Evolutionary conservation across 805 yeast genomes (phyloP).

Genomic region (Barnettozyma sp.): DNA sequence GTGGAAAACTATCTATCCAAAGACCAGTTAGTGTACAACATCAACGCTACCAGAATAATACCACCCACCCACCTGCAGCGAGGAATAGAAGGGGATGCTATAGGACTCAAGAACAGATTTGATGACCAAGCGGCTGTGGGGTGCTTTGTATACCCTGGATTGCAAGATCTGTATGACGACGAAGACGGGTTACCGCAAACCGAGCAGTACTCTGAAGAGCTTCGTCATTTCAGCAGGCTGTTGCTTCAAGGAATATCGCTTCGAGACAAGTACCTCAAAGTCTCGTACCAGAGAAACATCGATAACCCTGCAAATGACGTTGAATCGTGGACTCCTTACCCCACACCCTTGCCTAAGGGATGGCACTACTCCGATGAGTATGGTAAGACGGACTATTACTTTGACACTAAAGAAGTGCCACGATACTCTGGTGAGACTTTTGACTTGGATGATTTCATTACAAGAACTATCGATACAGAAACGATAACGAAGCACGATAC

Average conservation of each 20-base stretch:
- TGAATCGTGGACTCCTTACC: slow-evolving; percentile 69
- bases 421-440: slow-evolving; percentile 33
- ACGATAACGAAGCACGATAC: neutral
- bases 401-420: slow-evolving; percentile 18
- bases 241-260: slow-evolving; percentile 32
- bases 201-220: slow-evolving; percentile 10
- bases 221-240: slow-evolving; percentile 11
- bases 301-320: slow-evolving; percentile 64
- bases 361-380: slow-evolving; percentile 33
- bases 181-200: slow-evolving; percentile 10
- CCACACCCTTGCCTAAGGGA: slow-evolving; percentile 52
- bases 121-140: slow-evolving; percentile 22
- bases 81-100: slow-evolving; percentile 20
- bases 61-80: slow-evolving; percentile 14
- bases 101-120: slow-evolving; percentile 18
- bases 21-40: slow-evolving; percentile 7
- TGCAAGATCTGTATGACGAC: slow-evolving; percentile 7
- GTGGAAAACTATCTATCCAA: slow-evolving; percentile 5
- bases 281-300: slow-evolving; percentile 58
- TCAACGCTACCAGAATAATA: slow-evolving; percentile 9
- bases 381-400: slow-evolving; percentile 23
- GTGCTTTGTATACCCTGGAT: slow-evolving; percentile 7
- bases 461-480: slow-evolving; percentile 9
- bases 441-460: slow-evolving; percentile 25
- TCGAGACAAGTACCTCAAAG: slow-evolving; percentile 57